Evolutionary conservation across 2,329 filamentous ascomycete genomes (phyloP).

Genomic region (Exophiala lecanii-corni): DNA sequence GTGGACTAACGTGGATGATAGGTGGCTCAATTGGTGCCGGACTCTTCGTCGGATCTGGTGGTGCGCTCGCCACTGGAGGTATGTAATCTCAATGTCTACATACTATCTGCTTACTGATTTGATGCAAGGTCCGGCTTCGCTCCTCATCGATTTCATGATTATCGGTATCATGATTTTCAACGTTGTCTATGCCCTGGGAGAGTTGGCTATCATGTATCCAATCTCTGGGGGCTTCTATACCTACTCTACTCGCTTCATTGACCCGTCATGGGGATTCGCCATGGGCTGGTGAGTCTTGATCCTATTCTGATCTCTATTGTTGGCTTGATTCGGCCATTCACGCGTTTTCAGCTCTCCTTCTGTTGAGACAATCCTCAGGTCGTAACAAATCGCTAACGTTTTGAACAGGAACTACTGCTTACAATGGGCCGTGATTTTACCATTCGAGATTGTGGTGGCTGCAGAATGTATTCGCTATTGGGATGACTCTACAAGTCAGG

Average conservation of each 20-base stretch:
- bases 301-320: slow-evolving; percentile 53
- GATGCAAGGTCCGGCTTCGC: slow-evolving; percentile 64
- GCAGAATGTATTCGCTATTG: slow-evolving; percentile 35
- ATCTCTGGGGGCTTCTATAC: slow-evolving; percentile 87
- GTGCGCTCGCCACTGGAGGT: slow-evolving; percentile 59
- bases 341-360: no score
- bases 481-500: slow-evolving; percentile 16
- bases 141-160: slow-evolving; percentile 71
- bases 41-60: slow-evolving; percentile 78
- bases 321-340: slow-evolving; percentile 59
- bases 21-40: slow-evolving; percentile 55
- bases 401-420: slow-evolving; percentile 56
- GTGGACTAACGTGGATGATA: no score
- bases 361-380: no score
- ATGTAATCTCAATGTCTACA: no score
- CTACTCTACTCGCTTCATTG: slow-evolving; percentile 85
- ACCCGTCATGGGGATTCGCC: slow-evolving; percentile 58
- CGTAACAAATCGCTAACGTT: no score
- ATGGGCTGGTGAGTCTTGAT: slow-evolving; percentile 58
- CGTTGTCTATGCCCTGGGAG: slow-evolving; percentile 84
- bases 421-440: slow-evolving; percentile 75
- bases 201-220: slow-evolving; percentile 87
- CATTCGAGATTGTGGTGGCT: slow-evolving; percentile 76
- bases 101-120: no score
- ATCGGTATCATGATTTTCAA: slow-evolving; percentile 86